Evolutionary conservation across 108 stramenopile species (phyloP).

Genomic region (Aurantiochytrium sp.): DNA sequence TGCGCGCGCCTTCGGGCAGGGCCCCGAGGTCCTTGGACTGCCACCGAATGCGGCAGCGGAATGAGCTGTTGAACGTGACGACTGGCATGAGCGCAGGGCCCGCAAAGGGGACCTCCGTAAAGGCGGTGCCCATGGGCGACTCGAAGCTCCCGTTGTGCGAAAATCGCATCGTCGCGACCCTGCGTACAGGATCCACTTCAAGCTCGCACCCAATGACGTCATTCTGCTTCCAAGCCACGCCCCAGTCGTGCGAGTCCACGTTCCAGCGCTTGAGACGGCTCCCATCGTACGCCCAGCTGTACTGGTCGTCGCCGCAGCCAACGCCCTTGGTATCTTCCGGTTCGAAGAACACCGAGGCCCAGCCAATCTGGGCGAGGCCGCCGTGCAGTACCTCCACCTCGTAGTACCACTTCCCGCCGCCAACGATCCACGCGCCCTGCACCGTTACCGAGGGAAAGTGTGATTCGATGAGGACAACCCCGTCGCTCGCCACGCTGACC

Average conservation of each 20-base stretch:
- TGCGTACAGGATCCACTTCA: background rate
- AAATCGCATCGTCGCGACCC: background rate
- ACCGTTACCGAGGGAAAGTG: background rate
- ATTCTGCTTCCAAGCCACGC: background rate
- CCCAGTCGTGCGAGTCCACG: background rate
- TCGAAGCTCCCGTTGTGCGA: background rate
- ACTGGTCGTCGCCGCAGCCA: conserved; percentile 8
- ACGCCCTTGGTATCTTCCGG: conserved; percentile 10
- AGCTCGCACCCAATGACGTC: conserved; percentile 3
- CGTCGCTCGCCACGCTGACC: background rate
- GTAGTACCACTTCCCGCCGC: conserved; percentile 9
- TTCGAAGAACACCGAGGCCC: background rate
- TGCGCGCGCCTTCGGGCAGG: background rate
- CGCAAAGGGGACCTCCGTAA: background rate
- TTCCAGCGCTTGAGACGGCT: conserved; percentile 22
- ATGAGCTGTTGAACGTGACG: background rate
- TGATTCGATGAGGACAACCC: background rate
- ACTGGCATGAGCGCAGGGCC: background rate
- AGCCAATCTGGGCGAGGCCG: conserved; percentile 10
- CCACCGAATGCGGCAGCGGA: background rate
- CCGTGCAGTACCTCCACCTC: background rate
- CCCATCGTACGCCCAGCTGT: conserved; percentile 23
- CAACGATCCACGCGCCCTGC: background rate
- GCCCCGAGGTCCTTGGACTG: background rate
- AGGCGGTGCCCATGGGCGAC: background rate